Percentiles rank a stretch among this genome's conserved stretches.
phyloP scores from a whole-genome alignment of 139 green algal species.

The Chlamydomonas applanata region DNA sequence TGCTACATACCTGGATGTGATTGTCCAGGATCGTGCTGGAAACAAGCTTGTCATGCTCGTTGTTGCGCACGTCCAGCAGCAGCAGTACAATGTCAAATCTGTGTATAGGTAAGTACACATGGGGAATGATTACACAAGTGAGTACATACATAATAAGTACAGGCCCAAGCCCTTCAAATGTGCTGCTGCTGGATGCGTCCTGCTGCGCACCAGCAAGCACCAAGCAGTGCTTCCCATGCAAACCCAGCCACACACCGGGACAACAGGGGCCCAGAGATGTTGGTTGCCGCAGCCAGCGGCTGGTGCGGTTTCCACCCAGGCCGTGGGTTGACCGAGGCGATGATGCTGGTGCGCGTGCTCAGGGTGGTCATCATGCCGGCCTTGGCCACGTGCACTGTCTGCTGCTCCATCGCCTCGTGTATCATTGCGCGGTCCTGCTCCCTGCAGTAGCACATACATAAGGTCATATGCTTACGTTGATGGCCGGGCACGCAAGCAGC shows the following conservation, averaged over 20 bases:
- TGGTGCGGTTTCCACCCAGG: conserved; percentile 12
- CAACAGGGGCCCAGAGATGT: conserved; percentile 60
- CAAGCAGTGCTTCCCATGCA: neutral
- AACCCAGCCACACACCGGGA: conserved; percentile 36
- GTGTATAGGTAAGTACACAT: neutral
- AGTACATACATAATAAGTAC: neutral
- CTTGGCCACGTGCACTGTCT: conserved; percentile 90
- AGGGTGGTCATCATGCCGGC: conserved; percentile 89
- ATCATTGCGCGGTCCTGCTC: conserved; percentile 77
- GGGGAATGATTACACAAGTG: neutral
- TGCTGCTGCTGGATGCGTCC: too few relatives aligned
- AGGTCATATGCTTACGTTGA: too few relatives aligned
- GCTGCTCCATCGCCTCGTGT: conserved; percentile 96
- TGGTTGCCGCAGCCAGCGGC: conserved; percentile 26
- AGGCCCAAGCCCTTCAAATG: neutral
- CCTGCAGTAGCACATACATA: conserved; percentile 1
- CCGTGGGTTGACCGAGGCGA: conserved; percentile 74
- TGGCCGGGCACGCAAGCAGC: too few relatives aligned
- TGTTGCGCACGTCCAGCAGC: conserved; percentile 63
- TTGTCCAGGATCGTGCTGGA: conserved; percentile 72
- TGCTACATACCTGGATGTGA: conserved; percentile 32
- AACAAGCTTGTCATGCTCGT: conserved; percentile 66
- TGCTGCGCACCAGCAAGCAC: too few relatives aligned
- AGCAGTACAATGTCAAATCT: conserved; percentile 92
- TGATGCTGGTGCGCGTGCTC: conserved; percentile 64